Base-by-base conservation (phyloP, 1,284 basidiomycete genomes). In the Pseudozyma hubeiensis region DNA sequence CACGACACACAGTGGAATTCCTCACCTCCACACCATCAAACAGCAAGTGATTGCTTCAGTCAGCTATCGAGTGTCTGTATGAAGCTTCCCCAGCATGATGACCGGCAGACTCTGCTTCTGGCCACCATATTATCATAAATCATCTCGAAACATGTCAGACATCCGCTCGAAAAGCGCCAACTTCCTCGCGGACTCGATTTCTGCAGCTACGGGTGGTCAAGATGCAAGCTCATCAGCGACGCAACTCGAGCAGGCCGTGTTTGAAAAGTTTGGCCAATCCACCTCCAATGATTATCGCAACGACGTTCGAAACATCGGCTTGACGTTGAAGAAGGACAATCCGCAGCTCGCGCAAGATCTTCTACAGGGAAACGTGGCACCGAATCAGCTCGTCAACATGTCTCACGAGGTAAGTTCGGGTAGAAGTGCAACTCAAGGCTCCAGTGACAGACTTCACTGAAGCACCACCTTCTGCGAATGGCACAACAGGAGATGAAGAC, bases 261-360 rank as follows among this genome's bases (percentile, higher is more conserved):
- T 44, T 45, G 53, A 59, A 35, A 69, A 69, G 39, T 45, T 48
- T 24, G 63, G 45, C 29, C 51, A 69, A 7, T 66, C 64, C 2
- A 73, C 70, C 1, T 65, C 65, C 13, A 74, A 74, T 46, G 71
- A 62, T 41, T 74, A 74, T 53, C 62, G 71, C 19, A 55, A 40
- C 44, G 63, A 74, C 41, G 46, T 74, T 16, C 43, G 71, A 24
- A 64, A 59, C 56, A 53, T 57, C 14, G 66, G 71, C 10, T 30
- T 74, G 51, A 74, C 66, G 41, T 59, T 74, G 45, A 74, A 74
- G 30, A 74, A 69, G 34, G 55, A 74, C 50, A 74, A 74, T 10
- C 63, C 66, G 7, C 63, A 69, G 43, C 71, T 74, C 1, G 71
- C 63, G 5, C 17, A 30, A 9, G 61, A 61, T 50, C 52, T 74